A percentile compares a stretch with the other conserved stretches of the same genome.
These are phyloP conservation scores for Cladophialophora carrionii DNA, from an alignment of 2,329 filamentous ascomycete genomes.

Conservation along the genomic window DNA sequence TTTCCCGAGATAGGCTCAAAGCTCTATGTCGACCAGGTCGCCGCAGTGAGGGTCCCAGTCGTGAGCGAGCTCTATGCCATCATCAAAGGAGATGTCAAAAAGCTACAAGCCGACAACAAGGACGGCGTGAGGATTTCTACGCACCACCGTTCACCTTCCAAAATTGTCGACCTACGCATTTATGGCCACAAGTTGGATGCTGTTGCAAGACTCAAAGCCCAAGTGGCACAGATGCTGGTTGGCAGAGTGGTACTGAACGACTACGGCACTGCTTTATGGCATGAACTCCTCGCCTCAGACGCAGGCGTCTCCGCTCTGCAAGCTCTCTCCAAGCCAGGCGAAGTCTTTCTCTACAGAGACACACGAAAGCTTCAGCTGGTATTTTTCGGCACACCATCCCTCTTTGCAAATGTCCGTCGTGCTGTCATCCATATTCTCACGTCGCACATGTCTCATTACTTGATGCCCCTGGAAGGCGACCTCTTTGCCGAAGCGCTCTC, in stretches of 20 bases:
- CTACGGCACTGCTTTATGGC: conserved; percentile 17
- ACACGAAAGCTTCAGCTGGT: conserved; percentile 14
- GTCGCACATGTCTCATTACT: conserved; percentile 2
- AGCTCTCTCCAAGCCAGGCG: background rate
- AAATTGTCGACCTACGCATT: conserved; percentile 14
- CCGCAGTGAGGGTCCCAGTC: conserved; percentile 15
- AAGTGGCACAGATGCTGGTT: conserved; percentile 11
- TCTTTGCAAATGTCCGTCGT: conserved; percentile 10
- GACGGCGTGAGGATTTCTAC: conserved; percentile 10
- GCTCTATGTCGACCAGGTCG: conserved; percentile 20
- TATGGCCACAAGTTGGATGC: conserved; percentile 7
- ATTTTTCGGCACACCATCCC: conserved; percentile 7
- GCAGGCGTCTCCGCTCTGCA: conserved; percentile 17
- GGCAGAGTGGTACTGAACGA: conserved; percentile 22
- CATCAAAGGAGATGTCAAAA: conserved; percentile 6
- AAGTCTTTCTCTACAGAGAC: conserved; percentile 24
- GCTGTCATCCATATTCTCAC: conserved; percentile 6
- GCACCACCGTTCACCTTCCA: background rate
- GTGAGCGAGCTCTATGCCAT: conserved; percentile 11
- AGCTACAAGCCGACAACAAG: conserved; percentile 15
- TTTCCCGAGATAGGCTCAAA: conserved; percentile 14
- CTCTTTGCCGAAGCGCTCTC: conserved; percentile 9
- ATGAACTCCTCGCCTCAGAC: conserved; percentile 17
- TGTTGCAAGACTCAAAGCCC: conserved; percentile 17
- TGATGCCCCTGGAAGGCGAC: conserved; percentile 12